Percentiles rank a stretch among this genome's conserved stretches.
Conservation (phyloP, 2,329 filamentous ascomycete species). For the Whalleya microplaca region DNA sequence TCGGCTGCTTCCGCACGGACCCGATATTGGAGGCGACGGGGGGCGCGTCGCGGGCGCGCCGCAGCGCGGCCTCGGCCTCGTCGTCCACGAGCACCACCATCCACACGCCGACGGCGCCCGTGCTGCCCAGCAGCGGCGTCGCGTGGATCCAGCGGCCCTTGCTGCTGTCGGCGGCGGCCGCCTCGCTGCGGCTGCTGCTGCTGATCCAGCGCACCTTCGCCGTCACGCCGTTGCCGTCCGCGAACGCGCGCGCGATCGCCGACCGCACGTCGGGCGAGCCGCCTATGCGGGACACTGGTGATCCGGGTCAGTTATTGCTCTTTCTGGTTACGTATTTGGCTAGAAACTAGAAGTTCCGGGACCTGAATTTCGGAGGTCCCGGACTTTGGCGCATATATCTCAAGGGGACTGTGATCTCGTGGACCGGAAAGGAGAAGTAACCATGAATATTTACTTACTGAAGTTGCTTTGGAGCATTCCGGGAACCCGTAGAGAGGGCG, state of each 20-base stretch:
- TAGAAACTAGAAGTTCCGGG: too few species aligned
- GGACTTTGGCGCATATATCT: too few species aligned
- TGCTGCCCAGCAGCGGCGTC: conserved; percentile 70
- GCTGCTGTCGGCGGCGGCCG: conserved; percentile 58
- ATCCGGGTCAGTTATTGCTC: neutral
- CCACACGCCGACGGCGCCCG: conserved; percentile 74
- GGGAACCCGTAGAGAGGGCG: conserved; percentile 67
- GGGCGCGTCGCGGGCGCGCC: conserved; percentile 27
- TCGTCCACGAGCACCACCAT: conserved; percentile 76
- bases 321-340: too few species aligned
- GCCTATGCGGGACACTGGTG: conserved; percentile 51
- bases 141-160: conserved; percentile 77
- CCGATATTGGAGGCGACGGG: conserved; percentile 30
- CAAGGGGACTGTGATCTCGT: too few species aligned
- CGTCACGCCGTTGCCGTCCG: conserved; percentile 71
- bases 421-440: too few species aligned
- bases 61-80: conserved; percentile 42
- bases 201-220: conserved; percentile 74
- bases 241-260: conserved; percentile 60
- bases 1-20: conserved; percentile 10
- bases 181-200: too few species aligned
- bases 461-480: conserved; percentile 67
- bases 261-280: conserved; percentile 52
- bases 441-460: conserved; percentile 13
- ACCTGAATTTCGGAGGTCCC: too few species aligned